Evolutionary conservation across 352 stramenopile genomes (phyloP).

Genomic region (Globisporangium iwayamae): DNA sequence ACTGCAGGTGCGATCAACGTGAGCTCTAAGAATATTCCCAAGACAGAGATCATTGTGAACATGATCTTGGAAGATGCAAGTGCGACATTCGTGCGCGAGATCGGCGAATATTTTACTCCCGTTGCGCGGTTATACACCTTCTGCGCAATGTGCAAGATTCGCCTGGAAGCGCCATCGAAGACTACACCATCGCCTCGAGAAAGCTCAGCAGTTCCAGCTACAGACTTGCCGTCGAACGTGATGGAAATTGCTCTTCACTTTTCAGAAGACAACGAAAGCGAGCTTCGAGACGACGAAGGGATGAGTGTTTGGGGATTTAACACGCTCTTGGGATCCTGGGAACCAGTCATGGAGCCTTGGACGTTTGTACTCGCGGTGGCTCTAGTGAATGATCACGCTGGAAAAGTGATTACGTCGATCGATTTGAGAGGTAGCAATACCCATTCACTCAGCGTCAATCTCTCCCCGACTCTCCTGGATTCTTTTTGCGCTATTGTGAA

Average conservation of each 20-base stretch:
- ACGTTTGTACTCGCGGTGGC: constrained; percentile 48
- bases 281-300: constrained; percentile 62
- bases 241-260: constrained; percentile 46
- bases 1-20: background rate
- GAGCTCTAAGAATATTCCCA: background rate
- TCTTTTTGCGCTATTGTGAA: constrained; percentile 55
- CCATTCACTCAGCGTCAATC: constrained; percentile 66
- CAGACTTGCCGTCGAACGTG: background rate
- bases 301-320: constrained; percentile 81
- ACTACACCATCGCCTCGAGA: constrained; percentile 5
- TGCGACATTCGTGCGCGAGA: constrained; percentile 69
- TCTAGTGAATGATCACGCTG: constrained; percentile 33
- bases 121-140: constrained; percentile 63
- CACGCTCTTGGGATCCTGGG: constrained; percentile 65
- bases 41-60: constrained; percentile 33
- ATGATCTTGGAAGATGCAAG: constrained; percentile 65
- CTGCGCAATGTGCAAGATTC: constrained; percentile 62
- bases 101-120: constrained; percentile 68
- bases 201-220: background rate
- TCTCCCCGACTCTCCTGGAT: constrained; percentile 63
- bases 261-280: constrained; percentile 41
- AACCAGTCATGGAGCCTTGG: constrained; percentile 77
- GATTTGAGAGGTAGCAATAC: constrained; percentile 49
- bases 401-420: constrained; percentile 50
- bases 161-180: constrained; percentile 29